Evolutionary conservation across 148 eudicot species (phyloP).

Genomic region (Fagopyrum tataricum): DNA sequence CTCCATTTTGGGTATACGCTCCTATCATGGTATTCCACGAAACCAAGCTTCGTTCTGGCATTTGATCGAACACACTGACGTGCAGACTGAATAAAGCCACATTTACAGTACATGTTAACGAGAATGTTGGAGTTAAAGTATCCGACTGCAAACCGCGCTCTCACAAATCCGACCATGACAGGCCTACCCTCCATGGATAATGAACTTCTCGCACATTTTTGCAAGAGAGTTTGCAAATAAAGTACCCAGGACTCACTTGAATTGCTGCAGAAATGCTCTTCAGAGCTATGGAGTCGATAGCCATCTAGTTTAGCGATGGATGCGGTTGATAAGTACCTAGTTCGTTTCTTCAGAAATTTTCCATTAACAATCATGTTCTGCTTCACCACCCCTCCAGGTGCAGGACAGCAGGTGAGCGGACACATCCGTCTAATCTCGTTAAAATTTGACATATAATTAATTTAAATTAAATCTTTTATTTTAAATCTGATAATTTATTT

Average conservation of each 20-base stretch:
- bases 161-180: slow-evolving; percentile 55
- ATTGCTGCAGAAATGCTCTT: slow-evolving; percentile 14
- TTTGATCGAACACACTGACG: slow-evolving; percentile 63
- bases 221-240: slow-evolving; percentile 39
- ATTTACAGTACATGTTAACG: slow-evolving; percentile 61
- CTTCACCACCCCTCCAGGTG: neutral
- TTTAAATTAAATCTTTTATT: too few species aligned
- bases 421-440: neutral
- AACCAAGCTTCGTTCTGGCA: slow-evolving; percentile 48
- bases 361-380: slow-evolving; percentile 1
- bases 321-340: neutral
- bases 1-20: slow-evolving; percentile 46
- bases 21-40: slow-evolving; percentile 84
- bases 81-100: slow-evolving; percentile 37
- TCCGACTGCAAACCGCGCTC: slow-evolving; percentile 31
- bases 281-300: neutral
- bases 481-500: too few species aligned
- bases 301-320: neutral
- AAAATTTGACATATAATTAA: too few species aligned
- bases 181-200: slow-evolving; percentile 37
- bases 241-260: slow-evolving; percentile 8
- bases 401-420: neutral
- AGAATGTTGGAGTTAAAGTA: slow-evolving; percentile 50
- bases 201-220: slow-evolving; percentile 51
- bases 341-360: neutral